These are phyloP conservation scores for Candida alai DNA, from an alignment of 805 yeast species.

Conservation along the genomic window DNA sequence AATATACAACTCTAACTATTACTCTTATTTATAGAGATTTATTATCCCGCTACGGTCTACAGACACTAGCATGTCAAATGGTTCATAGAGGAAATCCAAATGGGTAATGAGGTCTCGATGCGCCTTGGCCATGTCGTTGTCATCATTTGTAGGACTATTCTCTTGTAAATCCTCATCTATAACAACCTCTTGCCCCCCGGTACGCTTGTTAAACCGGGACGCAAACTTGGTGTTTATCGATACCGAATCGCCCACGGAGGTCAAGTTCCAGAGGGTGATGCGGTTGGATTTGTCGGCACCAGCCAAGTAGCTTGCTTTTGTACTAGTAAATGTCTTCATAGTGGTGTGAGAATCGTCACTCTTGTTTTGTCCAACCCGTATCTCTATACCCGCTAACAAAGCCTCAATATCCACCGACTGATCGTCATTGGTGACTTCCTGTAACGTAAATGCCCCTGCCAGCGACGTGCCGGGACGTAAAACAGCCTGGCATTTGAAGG, in stretches of 20 bases:
- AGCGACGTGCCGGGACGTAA: slow-evolving; percentile 17
- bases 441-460: slow-evolving; percentile 18
- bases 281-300: slow-evolving; percentile 16
- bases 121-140: background rate
- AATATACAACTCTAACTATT: too few relatives aligned
- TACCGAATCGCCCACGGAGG: slow-evolving; percentile 14
- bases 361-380: slow-evolving; percentile 20
- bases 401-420: slow-evolving; percentile 12
- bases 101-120: slow-evolving; percentile 20
- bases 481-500: slow-evolving; percentile 49
- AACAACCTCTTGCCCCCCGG: background rate
- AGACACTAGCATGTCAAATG: slow-evolving; percentile 58
- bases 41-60: slow-evolving; percentile 67
- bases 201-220: slow-evolving; percentile 6
- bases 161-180: slow-evolving; percentile 3
- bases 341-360: slow-evolving; percentile 1
- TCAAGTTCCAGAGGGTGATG: slow-evolving; percentile 26
- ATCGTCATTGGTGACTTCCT: slow-evolving; percentile 17
- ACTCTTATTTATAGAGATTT: slow-evolving; percentile 53
- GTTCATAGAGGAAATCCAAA: slow-evolving; percentile 42
- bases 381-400: slow-evolving; percentile 15
- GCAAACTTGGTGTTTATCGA: slow-evolving; percentile 8
- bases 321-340: slow-evolving; percentile 8
- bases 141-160: background rate
- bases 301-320: slow-evolving; percentile 13